Percentiles rank a stretch among this genome's conserved stretches.
Conservation (phyloP, 768 basidiomycete species). For the Suillus decipiens region DNA sequence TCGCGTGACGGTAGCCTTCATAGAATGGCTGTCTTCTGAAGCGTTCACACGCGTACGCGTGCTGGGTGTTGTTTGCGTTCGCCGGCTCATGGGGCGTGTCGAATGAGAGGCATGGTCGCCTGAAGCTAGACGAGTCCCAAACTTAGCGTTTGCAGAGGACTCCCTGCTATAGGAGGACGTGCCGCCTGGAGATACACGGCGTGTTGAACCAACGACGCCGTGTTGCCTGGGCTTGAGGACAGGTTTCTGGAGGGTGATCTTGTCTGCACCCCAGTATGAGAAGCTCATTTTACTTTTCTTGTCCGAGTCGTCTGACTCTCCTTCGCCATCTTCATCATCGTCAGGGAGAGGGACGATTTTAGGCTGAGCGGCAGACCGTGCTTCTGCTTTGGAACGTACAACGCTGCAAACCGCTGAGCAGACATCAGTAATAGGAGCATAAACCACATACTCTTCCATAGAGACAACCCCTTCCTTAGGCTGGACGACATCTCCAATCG, state of each 20-base stretch:
- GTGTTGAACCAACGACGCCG: conserved; percentile 35
- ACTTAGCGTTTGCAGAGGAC: conserved; percentile 91
- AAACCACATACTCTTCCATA: conserved; percentile 81
- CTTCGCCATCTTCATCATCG: conserved; percentile 54
- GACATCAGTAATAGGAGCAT: conserved; percentile 12
- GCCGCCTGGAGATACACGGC: conserved; percentile 43
- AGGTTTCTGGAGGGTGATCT: conserved; percentile 84
- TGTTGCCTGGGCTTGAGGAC: conserved; percentile 49
- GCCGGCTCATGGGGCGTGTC: conserved; percentile 63
- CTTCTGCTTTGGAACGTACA: conserved; percentile 67
- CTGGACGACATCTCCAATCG: conserved; percentile 73
- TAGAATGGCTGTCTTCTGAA: conserved; percentile 67
- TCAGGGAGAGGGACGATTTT: conserved; percentile 69
- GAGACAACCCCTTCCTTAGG: conserved; percentile 80
- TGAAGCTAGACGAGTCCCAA: conserved; percentile 80
- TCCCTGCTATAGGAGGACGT: conserved; percentile 70
- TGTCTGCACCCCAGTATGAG: conserved; percentile 92
- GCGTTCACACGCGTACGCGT: conserved; percentile 47
- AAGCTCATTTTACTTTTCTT: conserved; percentile 94
- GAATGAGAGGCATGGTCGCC: conserved; percentile 46
- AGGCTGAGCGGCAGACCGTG: conserved; percentile 58
- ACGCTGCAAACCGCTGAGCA: conserved; percentile 45
- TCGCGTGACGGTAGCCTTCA: conserved; percentile 72
- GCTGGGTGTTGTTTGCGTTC: conserved; percentile 46
- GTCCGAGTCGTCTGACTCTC: conserved; percentile 82